Base-by-base conservation (phyloP, 495 filamentous ascomycete genomes). In the Penicillium parvum region DNA sequence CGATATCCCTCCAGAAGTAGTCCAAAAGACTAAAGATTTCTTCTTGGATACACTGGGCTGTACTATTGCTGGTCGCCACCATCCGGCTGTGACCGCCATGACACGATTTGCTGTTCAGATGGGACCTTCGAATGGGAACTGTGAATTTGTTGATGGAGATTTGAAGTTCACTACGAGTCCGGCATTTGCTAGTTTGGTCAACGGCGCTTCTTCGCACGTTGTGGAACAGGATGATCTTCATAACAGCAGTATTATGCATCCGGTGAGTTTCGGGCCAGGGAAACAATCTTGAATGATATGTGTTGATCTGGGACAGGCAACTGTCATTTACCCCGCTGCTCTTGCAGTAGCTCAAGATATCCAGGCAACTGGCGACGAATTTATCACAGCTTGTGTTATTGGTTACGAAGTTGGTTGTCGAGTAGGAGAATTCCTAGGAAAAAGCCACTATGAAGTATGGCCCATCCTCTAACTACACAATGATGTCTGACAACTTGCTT, bases 211-310 rank as follows among this genome's bases (percentile, higher is more conserved):
- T 9, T 58, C 61, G 2, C 63, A 66, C 54, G 63, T 66, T 0
- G 63, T 66, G 10, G 63, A 66, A 40, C 63, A 66, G 32, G 63
- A 66, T 53, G 63, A 66, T 49, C 53, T 66, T 32, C 63, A 66
- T 39, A 66, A 64, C 45, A 43, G 59, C 7, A 66, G 63, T 43
- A 66, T 66, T 23, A 61, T 60, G 56, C 63, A 66, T 50, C 63
- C 63, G 12, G 63, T 66, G 26, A 26, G 59, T 53, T 19, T 37
- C 25, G n/a, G n/a, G n/a, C n/a, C n/a, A n/a, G n/a, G n/a, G n/a
- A n/a, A n/a, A n/a, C n/a, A n/a, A n/a, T n/a, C n/a, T n/a, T n/a
- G n/a, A n/a, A n/a, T n/a, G n/a, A n/a, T n/a, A n/a, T n/a, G n/a
- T n/a, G n/a, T n/a, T n/a, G n/a, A n/a, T n/a, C n/a, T n/a, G n/a